These are phyloP conservation scores for Eucalyptus melliodora DNA, from an alignment of 345 rosid species.

Conservation along the genomic window DNA sequence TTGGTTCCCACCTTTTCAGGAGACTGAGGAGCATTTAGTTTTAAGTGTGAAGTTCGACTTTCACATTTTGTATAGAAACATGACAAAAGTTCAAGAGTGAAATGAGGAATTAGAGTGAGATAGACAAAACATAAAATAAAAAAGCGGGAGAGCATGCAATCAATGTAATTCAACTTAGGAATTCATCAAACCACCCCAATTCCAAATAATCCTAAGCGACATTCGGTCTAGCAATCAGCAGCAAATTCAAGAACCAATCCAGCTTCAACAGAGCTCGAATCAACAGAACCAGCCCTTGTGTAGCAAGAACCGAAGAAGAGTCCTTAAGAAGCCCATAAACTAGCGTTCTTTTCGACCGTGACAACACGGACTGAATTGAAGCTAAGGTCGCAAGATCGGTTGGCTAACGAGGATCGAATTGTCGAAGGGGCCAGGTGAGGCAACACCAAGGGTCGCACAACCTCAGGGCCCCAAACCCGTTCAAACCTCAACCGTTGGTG, in stretches of 20 bases:
- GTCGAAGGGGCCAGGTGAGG: neutral
- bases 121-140: too few relatives aligned
- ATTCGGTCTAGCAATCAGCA: neutral
- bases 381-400: neutral
- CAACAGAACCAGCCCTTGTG: neutral
- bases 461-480: neutral
- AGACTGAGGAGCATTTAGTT: fast-evolving
- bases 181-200: neutral
- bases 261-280: neutral
- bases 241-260: neutral
- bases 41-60: fast-evolving
- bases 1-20: fast-evolving
- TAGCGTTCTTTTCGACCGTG: neutral
- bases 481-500: neutral
- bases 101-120: too few relatives aligned
- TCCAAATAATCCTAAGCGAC: neutral
- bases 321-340: neutral
- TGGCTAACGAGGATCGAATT: neutral
- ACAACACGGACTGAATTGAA: neutral
- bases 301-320: neutral
- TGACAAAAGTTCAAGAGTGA: fast-evolving
- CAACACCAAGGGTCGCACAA: neutral
- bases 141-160: neutral
- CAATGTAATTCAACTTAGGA: neutral
- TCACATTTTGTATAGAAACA: too few relatives aligned